A percentile compares a stretch with the other conserved stretches of the same genome.
Evolutionary conservation across 2,329 filamentous ascomycete genomes (phyloP).

Genomic region (Diaporthe aspalathi): DNA sequence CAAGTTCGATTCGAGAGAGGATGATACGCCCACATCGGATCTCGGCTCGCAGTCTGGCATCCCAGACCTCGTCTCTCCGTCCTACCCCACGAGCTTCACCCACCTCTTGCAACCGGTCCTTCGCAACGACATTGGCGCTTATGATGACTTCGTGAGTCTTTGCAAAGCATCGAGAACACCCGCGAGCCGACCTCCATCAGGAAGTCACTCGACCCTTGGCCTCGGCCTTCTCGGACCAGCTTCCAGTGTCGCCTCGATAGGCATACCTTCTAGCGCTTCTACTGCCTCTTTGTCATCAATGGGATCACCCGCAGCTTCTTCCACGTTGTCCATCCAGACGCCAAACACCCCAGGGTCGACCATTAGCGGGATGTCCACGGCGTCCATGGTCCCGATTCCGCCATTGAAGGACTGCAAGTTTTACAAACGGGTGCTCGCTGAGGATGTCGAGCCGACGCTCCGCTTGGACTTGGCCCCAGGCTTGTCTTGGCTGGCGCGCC

Average conservation of each 20-base stretch:
- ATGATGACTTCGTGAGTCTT: slow-evolving; percentile 86
- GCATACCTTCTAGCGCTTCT: slow-evolving; percentile 66
- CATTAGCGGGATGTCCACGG: slow-evolving; percentile 57
- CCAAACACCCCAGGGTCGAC: slow-evolving; percentile 68
- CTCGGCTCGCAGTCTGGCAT: slow-evolving; percentile 51
- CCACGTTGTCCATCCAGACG: slow-evolving; percentile 67
- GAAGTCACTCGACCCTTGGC: slow-evolving; percentile 74
- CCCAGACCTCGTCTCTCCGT: slow-evolving; percentile 61
- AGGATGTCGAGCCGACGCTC: slow-evolving; percentile 95
- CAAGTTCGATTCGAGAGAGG: slow-evolving; percentile 71
- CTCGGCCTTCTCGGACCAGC: slow-evolving; percentile 62
- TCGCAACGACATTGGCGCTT: slow-evolving; percentile 82
- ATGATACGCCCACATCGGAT: slow-evolving; percentile 53
- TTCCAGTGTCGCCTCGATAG: slow-evolving; percentile 42
- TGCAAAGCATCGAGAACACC: slow-evolving; percentile 74
- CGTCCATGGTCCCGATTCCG: slow-evolving; percentile 56
- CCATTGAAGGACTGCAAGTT: slow-evolving; percentile 91
- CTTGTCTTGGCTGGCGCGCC: slow-evolving; percentile 91
- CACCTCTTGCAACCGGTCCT: slow-evolving; percentile 87
- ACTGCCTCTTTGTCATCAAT: slow-evolving; percentile 67
- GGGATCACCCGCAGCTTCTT: slow-evolving; percentile 57
- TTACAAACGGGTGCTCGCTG: slow-evolving; percentile 87
- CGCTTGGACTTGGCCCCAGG: slow-evolving; percentile 90
- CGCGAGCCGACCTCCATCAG: slow-evolving; percentile 77
- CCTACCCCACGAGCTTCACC: slow-evolving; percentile 77